Evolutionary conservation across 2,329 filamentous ascomycete species (phyloP), one percentile per base, ranked within the genome.

Genomic region (Arthroderma uncinatum): DNA sequence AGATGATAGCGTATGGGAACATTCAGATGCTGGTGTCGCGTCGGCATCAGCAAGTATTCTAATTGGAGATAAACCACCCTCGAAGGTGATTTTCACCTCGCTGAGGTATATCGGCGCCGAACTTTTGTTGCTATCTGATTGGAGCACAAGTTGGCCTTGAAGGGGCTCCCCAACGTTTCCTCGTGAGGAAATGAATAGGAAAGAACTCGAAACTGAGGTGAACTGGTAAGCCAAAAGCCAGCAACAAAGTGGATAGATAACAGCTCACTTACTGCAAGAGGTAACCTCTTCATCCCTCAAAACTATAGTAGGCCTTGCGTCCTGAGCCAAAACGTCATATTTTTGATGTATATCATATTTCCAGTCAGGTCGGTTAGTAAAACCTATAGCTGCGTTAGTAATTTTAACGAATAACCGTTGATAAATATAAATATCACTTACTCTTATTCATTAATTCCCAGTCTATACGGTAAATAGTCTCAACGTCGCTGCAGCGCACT

Each of bases 81-180:
- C 78, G 62, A 82, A 81, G n/a, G 73, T 70, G 54, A 81, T 68
- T 56, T 73, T 74, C 25, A 82, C 63, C 44, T 76, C 73, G 0
- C 74, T 75, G 7, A 82, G 64, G 8, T 60, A 70, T 12, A 82
- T 72, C 0, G 79, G 75, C 5, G 68, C 66, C 9, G 78, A 76
- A 3, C 66, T 69, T 39, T 60, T 62, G 25, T 76, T 73, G 16
- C 78, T 76, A 59, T 68, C 72, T 5, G 80, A 82, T 12, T 65
- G 70, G 9, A 84, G 67, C 5, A 71, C 68, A 53, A 85, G 70
- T 61, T 84, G 82, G n/a, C 75, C 76, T n/a, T 71, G 70, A 6
- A 83, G 64, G 3, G 76, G 71, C 61, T 84, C 81, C 23, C 81
- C 81, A 44, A 84, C 82, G 65, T 82, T 79, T 23, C 79, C 80